A percentile compares a stretch with the other conserved stretches of the same genome.
phyloP scores from a whole-genome alignment of 345 rosid genomes.

The Rhodamnia rubescens region DNA sequence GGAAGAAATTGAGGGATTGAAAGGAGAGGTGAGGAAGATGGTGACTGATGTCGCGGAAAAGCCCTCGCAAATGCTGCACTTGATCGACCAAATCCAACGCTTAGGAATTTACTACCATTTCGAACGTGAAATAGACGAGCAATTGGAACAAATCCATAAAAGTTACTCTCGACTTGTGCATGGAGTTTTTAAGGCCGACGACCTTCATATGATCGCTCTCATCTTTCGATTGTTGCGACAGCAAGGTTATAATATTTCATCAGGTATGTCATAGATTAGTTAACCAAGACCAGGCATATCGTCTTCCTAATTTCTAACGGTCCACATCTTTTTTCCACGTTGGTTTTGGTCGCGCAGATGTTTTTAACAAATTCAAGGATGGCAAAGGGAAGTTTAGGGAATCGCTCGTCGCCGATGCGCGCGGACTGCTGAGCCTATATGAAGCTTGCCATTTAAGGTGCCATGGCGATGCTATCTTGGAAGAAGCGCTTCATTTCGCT shows the following conservation, averaged over 20 bases:
- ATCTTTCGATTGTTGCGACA: not conserved
- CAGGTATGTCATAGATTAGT: not conserved
- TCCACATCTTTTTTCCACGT: not conserved
- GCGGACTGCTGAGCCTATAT: not conserved
- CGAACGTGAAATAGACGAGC: not conserved
- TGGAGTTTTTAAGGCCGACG: not conserved
- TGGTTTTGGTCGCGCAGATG: not conserved
- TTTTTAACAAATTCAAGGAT: not conserved
- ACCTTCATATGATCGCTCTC: not conserved
- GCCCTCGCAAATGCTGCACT: not conserved
- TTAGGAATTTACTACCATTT: constrained; percentile 41
- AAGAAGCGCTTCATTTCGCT: constrained; percentile 5
- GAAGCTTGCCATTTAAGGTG: not conserved
- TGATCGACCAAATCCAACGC: constrained; percentile 20
- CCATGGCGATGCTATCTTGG: constrained; percentile 3
- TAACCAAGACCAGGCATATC: not conserved
- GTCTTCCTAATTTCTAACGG: no score
- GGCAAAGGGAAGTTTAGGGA: not conserved
- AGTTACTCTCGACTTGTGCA: not conserved
- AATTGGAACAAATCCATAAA: not conserved
- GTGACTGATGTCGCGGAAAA: not conserved
- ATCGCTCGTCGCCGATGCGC: not conserved
- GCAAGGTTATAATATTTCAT: not conserved
- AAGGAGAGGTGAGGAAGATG: constrained; percentile 9
- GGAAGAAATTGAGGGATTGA: not conserved